Evolutionary conservation across 2,329 filamentous ascomycete genomes (phyloP).

Genomic region (Ophiocordyceps sinensis): DNA sequence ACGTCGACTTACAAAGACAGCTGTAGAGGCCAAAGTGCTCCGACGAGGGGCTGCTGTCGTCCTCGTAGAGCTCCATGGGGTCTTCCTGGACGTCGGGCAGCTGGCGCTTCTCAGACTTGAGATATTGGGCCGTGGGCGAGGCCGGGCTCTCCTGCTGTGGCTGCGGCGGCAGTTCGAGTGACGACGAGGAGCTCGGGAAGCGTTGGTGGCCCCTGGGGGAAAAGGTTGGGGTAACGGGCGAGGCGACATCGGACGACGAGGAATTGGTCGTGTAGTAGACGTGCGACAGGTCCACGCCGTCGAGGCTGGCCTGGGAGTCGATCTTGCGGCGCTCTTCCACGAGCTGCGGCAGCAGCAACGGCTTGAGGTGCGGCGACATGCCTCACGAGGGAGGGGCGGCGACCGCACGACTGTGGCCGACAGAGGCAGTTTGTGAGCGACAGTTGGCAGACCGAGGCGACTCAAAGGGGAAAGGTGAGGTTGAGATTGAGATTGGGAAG

Average conservation of each 20-base stretch:
- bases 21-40: constrained; percentile 37
- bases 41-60: constrained; percentile 13
- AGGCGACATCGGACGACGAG: constrained; percentile 51
- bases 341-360: constrained; percentile 37
- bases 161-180: constrained; percentile 45
- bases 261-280: constrained; percentile 35
- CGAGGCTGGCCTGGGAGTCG: constrained; percentile 19
- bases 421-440: background rate
- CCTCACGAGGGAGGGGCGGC: constrained; percentile 2
- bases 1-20: constrained; percentile 57
- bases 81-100: constrained; percentile 81
- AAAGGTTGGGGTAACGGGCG: constrained; percentile 59
- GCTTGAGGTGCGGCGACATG: constrained; percentile 37
- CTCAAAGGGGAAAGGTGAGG: background rate
- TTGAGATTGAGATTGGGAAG: background rate
- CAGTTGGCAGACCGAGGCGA: background rate
- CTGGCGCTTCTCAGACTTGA: constrained; percentile 46
- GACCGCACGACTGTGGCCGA: background rate
- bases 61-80: constrained; percentile 53
- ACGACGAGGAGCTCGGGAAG: constrained; percentile 65
- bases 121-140: constrained; percentile 11
- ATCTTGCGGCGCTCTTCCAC: constrained; percentile 34
- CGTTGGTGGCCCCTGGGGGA: constrained; percentile 48
- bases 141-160: constrained; percentile 8
- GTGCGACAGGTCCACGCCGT: constrained; percentile 20